Evolutionary conservation across 768 basidiomycete genomes (phyloP), one percentile per base, ranked within the genome.

Genomic region (Psilocybe cyanescens): DNA sequence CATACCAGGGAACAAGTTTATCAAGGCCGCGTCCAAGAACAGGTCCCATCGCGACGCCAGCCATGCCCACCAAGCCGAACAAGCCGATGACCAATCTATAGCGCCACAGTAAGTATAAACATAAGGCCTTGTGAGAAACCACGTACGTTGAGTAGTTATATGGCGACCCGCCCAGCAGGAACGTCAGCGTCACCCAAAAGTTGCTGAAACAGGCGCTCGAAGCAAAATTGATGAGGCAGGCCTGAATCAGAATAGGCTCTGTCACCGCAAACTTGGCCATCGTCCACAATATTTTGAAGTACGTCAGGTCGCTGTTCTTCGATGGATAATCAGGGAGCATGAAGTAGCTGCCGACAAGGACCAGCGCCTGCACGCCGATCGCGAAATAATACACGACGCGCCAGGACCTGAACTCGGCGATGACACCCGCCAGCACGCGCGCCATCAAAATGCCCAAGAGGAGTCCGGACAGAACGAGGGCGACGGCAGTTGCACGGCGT

Each of bases 291-390:
- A 94, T 89, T 16, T 86, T 74, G 65, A 78, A 79, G 73, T 95
- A 95, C 2, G 85, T 84, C 63, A 92, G 57, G 49, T 83, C 75
- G 19, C 68, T 72, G 69, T 90, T 89, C 71, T 91, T 94, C 11
- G 89, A 83, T 1, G 92, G 94, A 68, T 91, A 94, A 73, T 96
- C 93, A 1, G 93, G 93, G n/a, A 94, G 75, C 57, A 87, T 65
- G 19, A 85, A 71, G 68, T 89, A 94, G 45, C 86, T 75, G 24
- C 89, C 79, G 4, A 81, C 39, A 7, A 89, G 74, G 11, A 92
- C 84, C 28, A 82, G 57, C 58, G 63, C 75, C 70, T 94, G 94
- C 14, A 91, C 75, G 4, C 87, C 91, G 49, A 93, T 84, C 2
- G 91, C 84, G 72, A 92, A 78, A 74, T 87, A 94, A 70, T 92